These are phyloP conservation scores for Hebeloma cylindrosporum DNA, from an alignment of 768 basidiomycete genomes.

Conservation along the genomic window DNA sequence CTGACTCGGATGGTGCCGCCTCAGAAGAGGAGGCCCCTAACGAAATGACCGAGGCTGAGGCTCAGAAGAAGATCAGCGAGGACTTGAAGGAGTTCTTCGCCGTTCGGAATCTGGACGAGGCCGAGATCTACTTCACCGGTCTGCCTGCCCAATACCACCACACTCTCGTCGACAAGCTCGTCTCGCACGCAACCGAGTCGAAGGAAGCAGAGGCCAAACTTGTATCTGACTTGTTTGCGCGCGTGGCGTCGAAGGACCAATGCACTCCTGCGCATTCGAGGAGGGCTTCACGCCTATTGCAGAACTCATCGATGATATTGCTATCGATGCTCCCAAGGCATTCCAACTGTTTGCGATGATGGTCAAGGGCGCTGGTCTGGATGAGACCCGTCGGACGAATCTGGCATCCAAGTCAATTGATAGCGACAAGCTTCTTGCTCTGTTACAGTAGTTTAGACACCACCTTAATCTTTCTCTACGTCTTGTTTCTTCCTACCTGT, in stretches of 20 bases:
- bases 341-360: constrained; percentile 73
- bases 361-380: constrained; percentile 67
- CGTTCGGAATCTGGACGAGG: constrained; percentile 83
- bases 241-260: constrained; percentile 57
- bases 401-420: constrained; percentile 64
- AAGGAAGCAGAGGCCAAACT: constrained; percentile 81
- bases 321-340: constrained; percentile 88
- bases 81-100: constrained; percentile 87
- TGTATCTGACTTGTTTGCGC: constrained; percentile 72
- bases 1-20: constrained; percentile 49
- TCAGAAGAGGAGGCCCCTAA: constrained; percentile 47
- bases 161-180: constrained; percentile 73
- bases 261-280: constrained; percentile 66
- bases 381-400: constrained; percentile 55
- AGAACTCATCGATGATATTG: constrained; percentile 84
- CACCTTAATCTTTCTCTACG: constrained; percentile 19
- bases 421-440: constrained; percentile 55
- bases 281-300: constrained; percentile 68
- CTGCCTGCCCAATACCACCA: constrained; percentile 65
- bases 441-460: constrained; percentile 48
- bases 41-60: constrained; percentile 66
- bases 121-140: constrained; percentile 79
- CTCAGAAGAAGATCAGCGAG: constrained; percentile 73
- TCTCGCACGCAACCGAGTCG: constrained; percentile 71
- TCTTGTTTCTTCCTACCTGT: constrained; percentile 19